A percentile compares a stretch with the other conserved stretches of the same genome.
Conservation (phyloP, 176 grass and related monocot species). For the Ensete ventricosum region DNA sequence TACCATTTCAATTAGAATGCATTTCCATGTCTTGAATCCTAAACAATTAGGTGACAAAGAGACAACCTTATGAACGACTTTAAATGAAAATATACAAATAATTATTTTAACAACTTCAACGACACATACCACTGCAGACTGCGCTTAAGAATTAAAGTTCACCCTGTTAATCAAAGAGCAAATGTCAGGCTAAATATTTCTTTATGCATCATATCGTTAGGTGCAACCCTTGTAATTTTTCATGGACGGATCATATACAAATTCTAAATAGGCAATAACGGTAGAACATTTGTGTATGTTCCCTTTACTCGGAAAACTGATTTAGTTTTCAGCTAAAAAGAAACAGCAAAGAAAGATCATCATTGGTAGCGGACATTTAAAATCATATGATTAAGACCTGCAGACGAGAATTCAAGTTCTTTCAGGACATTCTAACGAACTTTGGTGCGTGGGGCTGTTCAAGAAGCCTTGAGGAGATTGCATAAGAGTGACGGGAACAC, state of each 20-base stretch:
- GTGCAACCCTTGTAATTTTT: not conserved
- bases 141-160: not conserved
- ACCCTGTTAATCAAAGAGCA: not conserved
- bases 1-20: no score
- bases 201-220: not conserved
- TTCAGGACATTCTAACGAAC: not conserved
- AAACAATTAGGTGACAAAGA: no score
- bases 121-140: not conserved
- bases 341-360: not conserved
- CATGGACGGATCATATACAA: not conserved
- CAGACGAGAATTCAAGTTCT: not conserved
- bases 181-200: not conserved
- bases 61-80: no score
- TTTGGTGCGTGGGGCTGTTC: not conserved
- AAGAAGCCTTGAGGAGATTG: not conserved
- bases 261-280: not conserved
- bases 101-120: not conserved
- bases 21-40: no score
- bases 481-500: not conserved
- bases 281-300: no score
- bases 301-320: not conserved
- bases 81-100: no score
- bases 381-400: not conserved
- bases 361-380: not conserved
- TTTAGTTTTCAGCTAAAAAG: not conserved